phyloP scores from a whole-genome alignment of 208 protist species.

The Phytomonas serpens region DNA sequence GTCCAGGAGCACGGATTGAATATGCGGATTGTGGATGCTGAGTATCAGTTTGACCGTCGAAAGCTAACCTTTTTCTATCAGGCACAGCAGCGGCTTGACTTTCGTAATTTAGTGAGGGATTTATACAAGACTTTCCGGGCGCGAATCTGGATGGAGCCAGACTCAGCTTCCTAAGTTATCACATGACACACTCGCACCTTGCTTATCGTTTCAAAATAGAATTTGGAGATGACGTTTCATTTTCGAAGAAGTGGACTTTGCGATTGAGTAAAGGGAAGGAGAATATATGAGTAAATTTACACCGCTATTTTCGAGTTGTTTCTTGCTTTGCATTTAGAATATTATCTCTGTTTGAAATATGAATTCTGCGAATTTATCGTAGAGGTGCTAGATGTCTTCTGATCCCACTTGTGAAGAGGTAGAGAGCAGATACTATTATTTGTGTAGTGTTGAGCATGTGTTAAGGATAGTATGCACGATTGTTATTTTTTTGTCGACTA shows the following conservation, averaged over 20 bases:
- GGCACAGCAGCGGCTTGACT: conserved; percentile 78
- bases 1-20: conserved; percentile 75
- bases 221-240: not conserved
- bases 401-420: not conserved
- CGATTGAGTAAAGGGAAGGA: not conserved
- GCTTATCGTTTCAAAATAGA: not conserved
- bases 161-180: not conserved
- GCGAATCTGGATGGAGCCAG: conserved; percentile 88
- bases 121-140: conserved; percentile 88
- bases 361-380: conserved; percentile 2
- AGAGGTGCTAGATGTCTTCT: conserved; percentile 2
- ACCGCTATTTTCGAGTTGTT: not conserved
- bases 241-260: not conserved
- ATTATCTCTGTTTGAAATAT: not conserved
- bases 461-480: not conserved
- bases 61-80: conserved; percentile 92
- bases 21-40: conserved; percentile 88
- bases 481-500: not conserved
- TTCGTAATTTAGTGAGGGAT: conserved; percentile 82
- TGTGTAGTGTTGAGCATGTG: not conserved
- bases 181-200: not conserved
- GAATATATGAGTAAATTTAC: not conserved
- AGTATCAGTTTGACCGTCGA: conserved; percentile 90
- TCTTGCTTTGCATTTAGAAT: not conserved
- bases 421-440: not conserved